Percentiles rank a stretch among this genome's conserved stretches.
Evolutionary conservation across 2,329 filamentous ascomycete species (phyloP).

Genomic region (Fusarium verticillioides): DNA sequence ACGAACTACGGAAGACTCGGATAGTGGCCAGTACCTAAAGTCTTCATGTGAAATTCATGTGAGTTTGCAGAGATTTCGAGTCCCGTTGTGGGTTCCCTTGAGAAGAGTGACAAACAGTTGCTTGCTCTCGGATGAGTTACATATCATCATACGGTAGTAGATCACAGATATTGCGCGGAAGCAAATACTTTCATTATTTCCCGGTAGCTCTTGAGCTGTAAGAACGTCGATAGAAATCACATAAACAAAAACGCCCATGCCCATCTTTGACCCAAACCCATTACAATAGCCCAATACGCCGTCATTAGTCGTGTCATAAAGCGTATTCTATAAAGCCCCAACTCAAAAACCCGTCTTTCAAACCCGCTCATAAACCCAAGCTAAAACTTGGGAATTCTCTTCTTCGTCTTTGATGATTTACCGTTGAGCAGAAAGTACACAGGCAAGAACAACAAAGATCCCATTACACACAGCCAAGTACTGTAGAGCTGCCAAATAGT

Average conservation of each 20-base stretch:
- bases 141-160: fast-evolving
- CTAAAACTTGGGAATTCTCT: constrained; percentile 27
- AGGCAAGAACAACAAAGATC: constrained; percentile 57
- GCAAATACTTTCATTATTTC: not conserved
- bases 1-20: not conserved
- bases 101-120: not conserved
- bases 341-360: not conserved
- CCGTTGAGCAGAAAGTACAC: constrained; percentile 50
- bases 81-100: not conserved
- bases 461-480: constrained; percentile 72
- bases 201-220: not conserved
- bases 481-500: constrained; percentile 70
- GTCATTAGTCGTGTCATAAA: constrained; percentile 21
- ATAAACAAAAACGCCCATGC: not conserved
- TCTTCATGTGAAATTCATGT: not conserved
- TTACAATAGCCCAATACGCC: constrained; percentile 1
- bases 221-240: too few relatives aligned
- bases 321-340: not conserved
- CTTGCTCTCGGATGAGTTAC: too few relatives aligned
- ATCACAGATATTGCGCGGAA: too few relatives aligned
- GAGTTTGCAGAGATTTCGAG: not conserved
- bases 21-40: fast-evolving
- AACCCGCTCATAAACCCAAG: fast-evolving
- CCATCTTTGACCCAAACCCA: not conserved
- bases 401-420: constrained; percentile 15